phyloP scores from a whole-genome alignment of 352 stramenopile species.

The Phytophthora tentaculata region DNA sequence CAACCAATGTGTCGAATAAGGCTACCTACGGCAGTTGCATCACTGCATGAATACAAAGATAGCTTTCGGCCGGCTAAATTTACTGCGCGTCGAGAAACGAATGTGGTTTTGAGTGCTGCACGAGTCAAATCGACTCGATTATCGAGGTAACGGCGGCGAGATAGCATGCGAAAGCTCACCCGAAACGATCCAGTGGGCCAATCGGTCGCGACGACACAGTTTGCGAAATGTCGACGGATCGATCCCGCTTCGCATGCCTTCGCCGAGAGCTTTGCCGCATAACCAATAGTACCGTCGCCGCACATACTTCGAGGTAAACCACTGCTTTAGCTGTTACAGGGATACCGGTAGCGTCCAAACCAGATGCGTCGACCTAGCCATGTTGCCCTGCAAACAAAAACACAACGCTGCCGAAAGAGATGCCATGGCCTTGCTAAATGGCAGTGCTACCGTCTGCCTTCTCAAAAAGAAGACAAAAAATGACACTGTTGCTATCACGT shows the following conservation, averaged over 20 bases:
- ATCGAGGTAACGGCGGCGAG: not conserved
- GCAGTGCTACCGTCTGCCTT: too few species aligned
- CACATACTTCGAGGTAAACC: too few species aligned
- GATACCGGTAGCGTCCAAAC: not conserved
- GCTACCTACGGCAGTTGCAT: not conserved
- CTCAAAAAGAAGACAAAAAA: too few species aligned
- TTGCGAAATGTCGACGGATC: too few species aligned
- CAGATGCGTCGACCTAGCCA: not conserved
- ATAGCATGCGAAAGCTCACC: not conserved
- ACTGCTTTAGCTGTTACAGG: too few species aligned
- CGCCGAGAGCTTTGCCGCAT: not conserved
- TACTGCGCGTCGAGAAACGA: conserved; percentile 1
- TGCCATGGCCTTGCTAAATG: too few species aligned
- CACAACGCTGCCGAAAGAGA: not conserved
- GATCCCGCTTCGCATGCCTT: too few species aligned
- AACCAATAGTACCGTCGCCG: too few species aligned
- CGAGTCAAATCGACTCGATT: too few species aligned
- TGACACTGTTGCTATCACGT: conserved; percentile 1
- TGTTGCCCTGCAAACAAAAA: not conserved
- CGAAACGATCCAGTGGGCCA: not conserved
- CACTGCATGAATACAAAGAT: not conserved
- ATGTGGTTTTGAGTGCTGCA: too few species aligned
- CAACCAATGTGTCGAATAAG: not conserved
- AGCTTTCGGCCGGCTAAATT: conserved; percentile 1
- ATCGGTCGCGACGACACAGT: too few species aligned